Evolutionary conservation across 805 yeast species (phyloP), one percentile per base, ranked within the genome.

Genomic region (Candida manassasensis): DNA sequence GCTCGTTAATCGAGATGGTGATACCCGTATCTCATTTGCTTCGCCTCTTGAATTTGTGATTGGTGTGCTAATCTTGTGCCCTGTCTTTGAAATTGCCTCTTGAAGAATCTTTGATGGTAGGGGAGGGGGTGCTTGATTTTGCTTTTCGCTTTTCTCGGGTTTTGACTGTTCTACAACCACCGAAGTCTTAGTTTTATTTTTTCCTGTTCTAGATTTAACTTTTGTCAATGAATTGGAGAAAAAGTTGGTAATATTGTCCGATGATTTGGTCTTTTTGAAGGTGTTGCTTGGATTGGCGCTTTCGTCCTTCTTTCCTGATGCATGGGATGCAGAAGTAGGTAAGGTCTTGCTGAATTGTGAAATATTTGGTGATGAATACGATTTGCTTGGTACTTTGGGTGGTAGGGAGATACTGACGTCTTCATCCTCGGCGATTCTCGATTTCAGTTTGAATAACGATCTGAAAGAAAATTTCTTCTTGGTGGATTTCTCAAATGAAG

Each of bases 381-480:
- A 57, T 38, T 55, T 60, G 18, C 43, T 40, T 21, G 54, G 14
- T 33, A 50, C 50, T 14, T 29, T 35, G 7, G 46, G 42, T 25
- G 29, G 19, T 14, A 27, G 26, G 13, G 28, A 11, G 6, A 26
- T 19, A 27, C 25, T 15, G 12, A 11, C 29, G 10, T 26, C 24
- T n/a, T 43, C 47, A 31, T 40, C 45, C 21, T n/a, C 44, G 35
- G 57, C 64, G 35, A 38, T 47, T 37, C 57, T 63, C 2, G 66
- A 56, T 40, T 56, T 63, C 41, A 55, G 54, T 40, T 59, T 63
- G 49, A 67, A 66, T 18, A 67, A 49, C 2, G 63, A 52, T 31
- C 54, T 57, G 49, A 67, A 61, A 28, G 68, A 60, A 39, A 67
- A 67, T 39, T 57, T 57, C 34, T 62, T 59, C 47, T 52, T 49